These are phyloP conservation scores for Pythium pyrilobum DNA, from an alignment of 352 stramenopile genomes.

Conservation along the genomic window DNA sequence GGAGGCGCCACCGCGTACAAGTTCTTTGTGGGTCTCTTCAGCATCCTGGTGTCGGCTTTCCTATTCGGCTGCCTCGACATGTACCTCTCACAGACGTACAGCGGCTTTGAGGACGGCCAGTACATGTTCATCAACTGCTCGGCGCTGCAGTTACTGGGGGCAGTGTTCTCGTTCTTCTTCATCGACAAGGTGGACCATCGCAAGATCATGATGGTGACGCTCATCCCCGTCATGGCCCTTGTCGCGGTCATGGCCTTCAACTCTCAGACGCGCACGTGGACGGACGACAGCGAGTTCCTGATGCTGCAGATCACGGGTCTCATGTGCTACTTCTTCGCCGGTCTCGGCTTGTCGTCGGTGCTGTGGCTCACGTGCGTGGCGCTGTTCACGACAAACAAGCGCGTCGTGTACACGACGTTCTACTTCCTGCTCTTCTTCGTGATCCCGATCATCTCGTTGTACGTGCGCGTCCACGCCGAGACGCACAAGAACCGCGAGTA, in stretches of 20 bases:
- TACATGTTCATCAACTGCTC: conserved; percentile 82
- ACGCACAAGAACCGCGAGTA: conserved; percentile 18
- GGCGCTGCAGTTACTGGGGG: conserved; percentile 58
- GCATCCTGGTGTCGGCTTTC: conserved; percentile 68
- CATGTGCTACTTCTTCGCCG: conserved; percentile 75
- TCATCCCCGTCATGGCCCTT: conserved; percentile 44
- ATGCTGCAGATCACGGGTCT: conserved; percentile 68
- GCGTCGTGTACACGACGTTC: conserved; percentile 53
- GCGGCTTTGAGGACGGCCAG: conserved; percentile 48
- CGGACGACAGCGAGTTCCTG: conserved; percentile 45
- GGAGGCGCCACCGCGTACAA: conserved; percentile 44
- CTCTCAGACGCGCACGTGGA: conserved; percentile 40
- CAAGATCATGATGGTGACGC: conserved; percentile 61
- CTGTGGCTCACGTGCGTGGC: conserved; percentile 70
- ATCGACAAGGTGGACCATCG: conserved; percentile 77
- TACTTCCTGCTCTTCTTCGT: conserved; percentile 79
- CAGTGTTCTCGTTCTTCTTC: conserved; percentile 82
- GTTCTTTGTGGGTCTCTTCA: conserved; percentile 54
- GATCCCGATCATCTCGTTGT: conserved; percentile 32
- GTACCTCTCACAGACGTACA: conserved; percentile 62
- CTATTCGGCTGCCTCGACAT: conserved; percentile 67
- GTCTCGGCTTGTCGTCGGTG: conserved; percentile 64
- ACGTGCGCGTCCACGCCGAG: conserved; percentile 13
- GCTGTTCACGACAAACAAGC: conserved; percentile 62
- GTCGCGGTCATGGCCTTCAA: conserved; percentile 52